A percentile compares a stretch with the other conserved stretches of the same genome.
Evolutionary conservation across 116 monocot genomes (phyloP).

Genomic region (Iris pallida): DNA sequence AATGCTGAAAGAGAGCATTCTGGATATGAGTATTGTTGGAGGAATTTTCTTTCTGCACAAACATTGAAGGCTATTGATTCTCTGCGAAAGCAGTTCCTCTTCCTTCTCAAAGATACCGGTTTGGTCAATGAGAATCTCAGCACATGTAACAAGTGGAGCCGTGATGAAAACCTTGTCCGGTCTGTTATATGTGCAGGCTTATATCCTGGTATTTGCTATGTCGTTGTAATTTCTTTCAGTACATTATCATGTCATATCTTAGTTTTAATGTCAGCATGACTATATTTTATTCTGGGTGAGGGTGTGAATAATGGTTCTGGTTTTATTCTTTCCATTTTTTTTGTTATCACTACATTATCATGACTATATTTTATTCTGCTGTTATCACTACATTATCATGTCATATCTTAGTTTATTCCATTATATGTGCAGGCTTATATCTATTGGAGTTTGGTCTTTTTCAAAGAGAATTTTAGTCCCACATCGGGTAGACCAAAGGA

Average conservation of each 20-base stretch:
- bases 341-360: too few species aligned
- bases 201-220: slow-evolving; percentile 93
- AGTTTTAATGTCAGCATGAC: background rate
- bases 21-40: slow-evolving; percentile 97
- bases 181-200: slow-evolving; percentile 92
- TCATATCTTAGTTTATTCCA: too few species aligned
- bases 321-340: background rate
- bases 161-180: slow-evolving; percentile 74
- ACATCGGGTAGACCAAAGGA: too few species aligned
- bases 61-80: slow-evolving; percentile 90
- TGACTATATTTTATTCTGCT: too few species aligned
- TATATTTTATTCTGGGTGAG: background rate
- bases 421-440: too few species aligned
- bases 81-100: slow-evolving; percentile 78
- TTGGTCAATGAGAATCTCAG: slow-evolving; percentile 51
- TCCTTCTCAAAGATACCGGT: slow-evolving; percentile 76
- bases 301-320: background rate
- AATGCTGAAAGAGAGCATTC: slow-evolving; percentile 80
- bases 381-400: too few species aligned
- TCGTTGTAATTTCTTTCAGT: slow-evolving; percentile 51
- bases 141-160: slow-evolving; percentile 69
- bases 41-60: slow-evolving; percentile 88
- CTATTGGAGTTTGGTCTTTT: too few species aligned
- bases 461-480: too few species aligned
- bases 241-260: too few species aligned